These are phyloP conservation scores for Beta lomatogona DNA, from an alignment of 179 eudicot species.

Conservation along the genomic window DNA sequence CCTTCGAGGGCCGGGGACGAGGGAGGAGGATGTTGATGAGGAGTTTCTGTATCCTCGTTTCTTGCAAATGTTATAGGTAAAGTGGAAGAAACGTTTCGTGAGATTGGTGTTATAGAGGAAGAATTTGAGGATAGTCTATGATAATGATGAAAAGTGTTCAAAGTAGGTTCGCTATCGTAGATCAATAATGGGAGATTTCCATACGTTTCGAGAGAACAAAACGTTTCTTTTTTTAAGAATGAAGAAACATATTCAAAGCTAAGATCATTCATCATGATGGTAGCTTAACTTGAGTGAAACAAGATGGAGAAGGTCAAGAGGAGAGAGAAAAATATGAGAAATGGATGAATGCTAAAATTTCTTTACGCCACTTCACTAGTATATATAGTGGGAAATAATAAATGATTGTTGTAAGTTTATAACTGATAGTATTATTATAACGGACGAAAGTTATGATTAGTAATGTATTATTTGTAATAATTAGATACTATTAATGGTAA, in stretches of 20 bases:
- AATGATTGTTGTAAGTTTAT: background rate
- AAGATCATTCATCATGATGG: conserved; percentile 18
- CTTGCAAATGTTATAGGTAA: background rate
- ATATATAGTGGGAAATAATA: conserved; percentile 12
- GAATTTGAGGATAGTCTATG: background rate
- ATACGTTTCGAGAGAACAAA: conserved; percentile 21
- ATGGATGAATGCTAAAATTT: too few species aligned
- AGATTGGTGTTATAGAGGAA: background rate
- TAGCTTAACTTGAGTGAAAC: background rate
- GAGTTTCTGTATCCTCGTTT: conserved; percentile 11
- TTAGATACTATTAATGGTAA: background rate
- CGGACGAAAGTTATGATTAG: background rate
- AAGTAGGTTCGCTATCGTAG: background rate
- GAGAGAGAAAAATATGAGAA: background rate
- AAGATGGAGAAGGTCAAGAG: background rate
- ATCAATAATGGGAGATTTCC: background rate
- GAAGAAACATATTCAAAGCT: conserved; percentile 23
- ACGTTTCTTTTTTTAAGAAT: background rate
- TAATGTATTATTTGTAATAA: too few species aligned
- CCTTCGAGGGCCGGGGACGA: conserved; percentile 50
- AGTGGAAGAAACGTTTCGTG: conserved; percentile 25
- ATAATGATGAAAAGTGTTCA: background rate
- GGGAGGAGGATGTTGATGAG: conserved; percentile 26
- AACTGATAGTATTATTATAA: background rate
- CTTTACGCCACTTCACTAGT: background rate